Conservation (phyloP, 2,329 filamentous ascomycete species). For the Escovopsis sp. region DNA sequence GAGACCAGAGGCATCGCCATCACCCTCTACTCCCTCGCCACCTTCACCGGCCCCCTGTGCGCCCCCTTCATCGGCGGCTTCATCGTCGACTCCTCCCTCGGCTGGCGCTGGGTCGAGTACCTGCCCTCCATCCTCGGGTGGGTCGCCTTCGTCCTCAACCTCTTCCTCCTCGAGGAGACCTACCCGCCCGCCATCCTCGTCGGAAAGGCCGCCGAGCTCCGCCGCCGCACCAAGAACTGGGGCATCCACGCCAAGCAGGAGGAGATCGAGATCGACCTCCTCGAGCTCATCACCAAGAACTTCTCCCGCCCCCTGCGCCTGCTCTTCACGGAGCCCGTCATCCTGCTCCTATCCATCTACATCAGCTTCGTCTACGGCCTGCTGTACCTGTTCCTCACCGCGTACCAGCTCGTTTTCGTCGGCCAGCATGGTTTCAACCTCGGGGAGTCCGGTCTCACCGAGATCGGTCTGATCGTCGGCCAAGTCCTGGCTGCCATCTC, state of each 20-base stretch:
- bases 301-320: conserved; percentile 51
- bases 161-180: conserved; percentile 52
- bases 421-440: conserved; percentile 53
- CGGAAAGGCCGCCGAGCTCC: conserved; percentile 44
- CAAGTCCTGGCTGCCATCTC: conserved; percentile 51
- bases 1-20: conserved; percentile 38
- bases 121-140: conserved; percentile 49
- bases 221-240: conserved; percentile 52
- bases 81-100: conserved; percentile 45
- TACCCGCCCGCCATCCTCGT: conserved; percentile 55
- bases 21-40: conserved; percentile 29
- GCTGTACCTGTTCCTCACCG: conserved; percentile 74
- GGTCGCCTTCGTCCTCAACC: conserved; percentile 40
- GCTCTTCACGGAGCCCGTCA: conserved; percentile 55
- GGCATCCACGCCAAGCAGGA: conserved; percentile 59
- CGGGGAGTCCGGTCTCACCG: conserved; percentile 63
- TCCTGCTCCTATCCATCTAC: conserved; percentile 53
- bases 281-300: conserved; percentile 50
- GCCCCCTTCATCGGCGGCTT: conserved; percentile 58
- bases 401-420: conserved; percentile 70
- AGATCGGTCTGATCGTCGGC: conserved; percentile 71
- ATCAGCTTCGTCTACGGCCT: conserved; percentile 65
- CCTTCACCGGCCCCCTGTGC: conserved; percentile 53
- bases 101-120: conserved; percentile 64
- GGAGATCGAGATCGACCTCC: conserved; percentile 53